phyloP scores from a whole-genome alignment of 179 eudicot genomes.

The Silene coronaria region DNA sequence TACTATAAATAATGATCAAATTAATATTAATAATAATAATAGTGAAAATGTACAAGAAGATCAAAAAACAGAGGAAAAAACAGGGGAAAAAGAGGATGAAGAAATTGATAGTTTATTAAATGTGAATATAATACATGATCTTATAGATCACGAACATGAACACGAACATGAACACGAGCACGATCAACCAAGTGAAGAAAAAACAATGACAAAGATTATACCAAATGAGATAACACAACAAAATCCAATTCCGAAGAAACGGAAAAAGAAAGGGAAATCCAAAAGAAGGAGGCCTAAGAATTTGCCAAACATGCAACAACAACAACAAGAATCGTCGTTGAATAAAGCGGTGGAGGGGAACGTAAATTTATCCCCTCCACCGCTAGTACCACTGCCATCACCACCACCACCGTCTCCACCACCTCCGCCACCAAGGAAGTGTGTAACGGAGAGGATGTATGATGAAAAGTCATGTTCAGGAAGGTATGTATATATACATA shows the following conservation, averaged over 20 bases:
- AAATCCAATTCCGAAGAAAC: not conserved
- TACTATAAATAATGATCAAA: not conserved
- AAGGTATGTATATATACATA: conserved; percentile 1
- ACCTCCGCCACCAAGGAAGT: conserved; percentile 51
- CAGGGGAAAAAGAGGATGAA: conserved; percentile 13
- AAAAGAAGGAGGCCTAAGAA: conserved; percentile 15
- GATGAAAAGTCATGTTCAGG: not conserved
- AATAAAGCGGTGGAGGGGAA: conserved; percentile 6
- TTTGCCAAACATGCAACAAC: conserved; percentile 5
- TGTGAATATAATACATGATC: conserved; percentile 17
- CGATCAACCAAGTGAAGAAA: conserved; percentile 5
- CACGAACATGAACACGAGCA: conserved; percentile 3
- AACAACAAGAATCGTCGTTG: conserved; percentile 19
- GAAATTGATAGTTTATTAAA: conserved; percentile 23
- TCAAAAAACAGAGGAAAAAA: not conserved
- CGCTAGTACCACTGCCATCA: conserved; percentile 17
- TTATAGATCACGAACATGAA: conserved; percentile 9
- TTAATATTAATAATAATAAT: not conserved
- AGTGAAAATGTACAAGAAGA: not conserved
- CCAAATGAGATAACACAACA: not conserved
- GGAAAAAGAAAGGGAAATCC: conserved; percentile 14
- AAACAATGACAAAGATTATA: not conserved
- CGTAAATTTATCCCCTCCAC: conserved; percentile 19
- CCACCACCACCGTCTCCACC: conserved; percentile 26
- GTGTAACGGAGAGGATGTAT: conserved; percentile 34